Conservation (phyloP, 805 yeast genomes). For the Zygotorulaspora danielsina region DNA sequence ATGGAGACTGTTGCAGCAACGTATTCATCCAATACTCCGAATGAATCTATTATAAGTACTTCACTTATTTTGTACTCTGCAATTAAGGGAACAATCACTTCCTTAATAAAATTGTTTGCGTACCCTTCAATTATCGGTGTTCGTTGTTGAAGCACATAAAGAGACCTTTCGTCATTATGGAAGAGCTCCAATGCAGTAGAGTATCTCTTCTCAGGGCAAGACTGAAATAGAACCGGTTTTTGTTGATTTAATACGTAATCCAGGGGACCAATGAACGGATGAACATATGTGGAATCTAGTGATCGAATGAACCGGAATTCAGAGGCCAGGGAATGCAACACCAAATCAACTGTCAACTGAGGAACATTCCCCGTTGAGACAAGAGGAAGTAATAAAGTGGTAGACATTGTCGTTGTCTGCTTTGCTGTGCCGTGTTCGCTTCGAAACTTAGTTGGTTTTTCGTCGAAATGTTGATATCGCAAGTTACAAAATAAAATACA, state of each 20-base stretch:
- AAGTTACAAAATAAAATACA: too few relatives aligned
- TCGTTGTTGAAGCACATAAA: constrained; percentile 72
- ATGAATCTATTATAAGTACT: constrained; percentile 64
- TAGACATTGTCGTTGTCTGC: constrained; percentile 25
- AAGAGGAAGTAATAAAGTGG: constrained; percentile 62
- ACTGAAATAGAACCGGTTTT: constrained; percentile 16
- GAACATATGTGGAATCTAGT: constrained; percentile 57
- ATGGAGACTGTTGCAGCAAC: constrained; percentile 8
- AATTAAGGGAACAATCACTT: constrained; percentile 50
- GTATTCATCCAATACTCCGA: constrained; percentile 46
- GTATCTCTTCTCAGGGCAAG: constrained; percentile 26
- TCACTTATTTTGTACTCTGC: constrained; percentile 38
- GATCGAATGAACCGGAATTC: constrained; percentile 48
- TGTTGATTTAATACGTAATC: constrained; percentile 41
- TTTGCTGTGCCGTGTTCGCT: background rate
- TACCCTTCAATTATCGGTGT: constrained; percentile 76
- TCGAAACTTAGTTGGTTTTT: too few relatives aligned
- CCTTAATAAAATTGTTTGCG: constrained; percentile 45
- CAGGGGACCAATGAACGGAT: constrained; percentile 80
- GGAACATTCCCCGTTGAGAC: constrained; percentile 89
- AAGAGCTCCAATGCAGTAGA: constrained; percentile 68
- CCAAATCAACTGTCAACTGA: constrained; percentile 70
- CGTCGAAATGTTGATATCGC: too few relatives aligned
- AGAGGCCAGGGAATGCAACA: constrained; percentile 53
- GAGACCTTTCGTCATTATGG: constrained; percentile 36